Evolutionary conservation across 352 stramenopile genomes (phyloP).

Genomic region (Phytopythium oedochilum): DNA sequence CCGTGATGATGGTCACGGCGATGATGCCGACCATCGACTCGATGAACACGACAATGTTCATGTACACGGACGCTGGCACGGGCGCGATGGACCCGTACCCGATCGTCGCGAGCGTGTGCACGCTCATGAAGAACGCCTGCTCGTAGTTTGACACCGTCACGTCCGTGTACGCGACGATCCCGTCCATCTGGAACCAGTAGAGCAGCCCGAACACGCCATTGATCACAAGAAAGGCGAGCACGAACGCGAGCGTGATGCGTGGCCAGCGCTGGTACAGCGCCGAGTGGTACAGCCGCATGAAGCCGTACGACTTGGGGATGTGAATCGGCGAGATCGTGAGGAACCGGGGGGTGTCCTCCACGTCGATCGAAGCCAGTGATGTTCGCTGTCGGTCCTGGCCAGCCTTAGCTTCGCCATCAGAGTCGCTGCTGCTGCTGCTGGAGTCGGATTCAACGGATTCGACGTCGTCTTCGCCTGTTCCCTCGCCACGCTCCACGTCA

Average conservation of each 20-base stretch:
- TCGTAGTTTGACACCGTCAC: constrained; percentile 52
- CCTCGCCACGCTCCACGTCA: constrained; percentile 17
- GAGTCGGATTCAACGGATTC: background rate
- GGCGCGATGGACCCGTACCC: constrained; percentile 75
- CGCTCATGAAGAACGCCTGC: constrained; percentile 74
- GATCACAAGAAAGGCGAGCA: constrained; percentile 59
- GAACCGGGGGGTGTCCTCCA: constrained; percentile 78
- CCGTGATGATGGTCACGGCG: constrained; percentile 76
- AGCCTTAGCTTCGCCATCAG: constrained; percentile 10
- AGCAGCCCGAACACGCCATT: constrained; percentile 60
- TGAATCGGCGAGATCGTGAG: constrained; percentile 64
- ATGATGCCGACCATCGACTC: constrained; percentile 77
- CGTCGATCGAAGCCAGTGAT: constrained; percentile 61
- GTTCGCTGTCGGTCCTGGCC: constrained; percentile 8
- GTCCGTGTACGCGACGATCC: constrained; percentile 41
- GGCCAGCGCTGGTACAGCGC: constrained; percentile 71
- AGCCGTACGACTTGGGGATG: constrained; percentile 79
- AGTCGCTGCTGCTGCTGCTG: constrained; percentile 9
- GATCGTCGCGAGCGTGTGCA: constrained; percentile 79
- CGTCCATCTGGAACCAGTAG: constrained; percentile 42
- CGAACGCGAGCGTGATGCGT: constrained; percentile 65
- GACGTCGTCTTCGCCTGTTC: constrained; percentile 6
- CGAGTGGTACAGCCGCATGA: constrained; percentile 76
- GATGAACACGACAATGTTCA: constrained; percentile 77
- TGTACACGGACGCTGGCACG: constrained; percentile 39